Percentiles rank a stretch among this genome's conserved stretches.
Evolutionary conservation across 257 asterid genomes (phyloP).

Genomic region (Knoxia roxburghii): DNA sequence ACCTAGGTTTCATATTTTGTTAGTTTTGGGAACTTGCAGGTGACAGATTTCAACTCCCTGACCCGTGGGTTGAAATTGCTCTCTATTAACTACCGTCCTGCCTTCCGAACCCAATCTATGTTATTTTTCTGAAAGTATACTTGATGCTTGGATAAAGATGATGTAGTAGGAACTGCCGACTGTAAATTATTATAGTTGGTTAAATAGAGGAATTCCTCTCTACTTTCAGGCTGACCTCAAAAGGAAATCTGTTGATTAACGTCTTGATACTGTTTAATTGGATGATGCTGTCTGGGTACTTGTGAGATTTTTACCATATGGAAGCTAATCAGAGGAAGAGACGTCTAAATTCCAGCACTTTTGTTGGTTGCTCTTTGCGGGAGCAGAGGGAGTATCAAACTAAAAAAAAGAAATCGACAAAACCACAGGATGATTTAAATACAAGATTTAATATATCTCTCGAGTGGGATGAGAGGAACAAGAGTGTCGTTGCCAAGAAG

Average conservation of each 20-base stretch:
- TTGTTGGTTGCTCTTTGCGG: conserved; percentile 41
- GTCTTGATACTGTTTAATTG: conserved; percentile 17
- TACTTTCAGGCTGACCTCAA: conserved; percentile 10
- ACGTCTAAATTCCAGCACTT: conserved; percentile 48
- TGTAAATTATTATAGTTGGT: not conserved
- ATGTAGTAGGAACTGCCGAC: not conserved
- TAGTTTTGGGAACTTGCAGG: too few relatives aligned
- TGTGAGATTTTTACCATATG: conserved; percentile 38
- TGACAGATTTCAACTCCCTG: too few relatives aligned
- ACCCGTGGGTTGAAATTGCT: not conserved
- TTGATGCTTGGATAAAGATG: conserved; percentile 5
- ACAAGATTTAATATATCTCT: conserved; percentile 62
- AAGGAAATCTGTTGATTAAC: conserved; percentile 14
- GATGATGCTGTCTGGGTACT: conserved; percentile 20
- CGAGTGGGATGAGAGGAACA: conserved; percentile 75
- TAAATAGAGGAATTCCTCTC: not conserved
- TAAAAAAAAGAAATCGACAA: conserved; percentile 52
- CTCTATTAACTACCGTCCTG: too few relatives aligned
- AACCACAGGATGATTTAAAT: conserved; percentile 32
- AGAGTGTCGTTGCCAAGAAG: conserved; percentile 72
- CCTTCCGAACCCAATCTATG: not conserved
- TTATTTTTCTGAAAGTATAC: not conserved
- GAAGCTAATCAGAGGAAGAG: conserved; percentile 75
- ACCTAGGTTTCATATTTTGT: not conserved
- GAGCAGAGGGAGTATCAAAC: conserved; percentile 45